These are phyloP conservation scores for Ballota nigra DNA, from an alignment of 257 asterid genomes.

Conservation along the genomic window DNA sequence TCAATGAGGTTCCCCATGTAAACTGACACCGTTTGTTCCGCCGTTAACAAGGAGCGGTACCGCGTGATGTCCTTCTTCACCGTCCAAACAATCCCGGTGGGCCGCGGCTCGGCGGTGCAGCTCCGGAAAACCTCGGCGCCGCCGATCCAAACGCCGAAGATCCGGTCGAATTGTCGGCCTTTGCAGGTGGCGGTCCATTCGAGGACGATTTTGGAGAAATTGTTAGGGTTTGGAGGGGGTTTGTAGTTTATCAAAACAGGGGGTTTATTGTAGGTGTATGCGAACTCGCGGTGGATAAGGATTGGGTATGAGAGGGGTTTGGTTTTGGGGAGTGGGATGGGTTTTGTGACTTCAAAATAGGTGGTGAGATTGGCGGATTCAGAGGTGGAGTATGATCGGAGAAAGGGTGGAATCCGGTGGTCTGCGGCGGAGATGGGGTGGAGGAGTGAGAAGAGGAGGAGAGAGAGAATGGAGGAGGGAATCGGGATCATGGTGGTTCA, in stretches of 20 bases:
- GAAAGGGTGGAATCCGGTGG: constrained; percentile 18
- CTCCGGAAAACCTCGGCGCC: constrained; percentile 79
- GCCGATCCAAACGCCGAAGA: constrained; percentile 71
- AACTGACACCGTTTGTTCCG: constrained; percentile 43
- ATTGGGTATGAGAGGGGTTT: constrained; percentile 42
- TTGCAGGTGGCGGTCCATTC: constrained; percentile 61
- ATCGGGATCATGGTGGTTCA: not conserved
- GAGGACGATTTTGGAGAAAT: constrained; percentile 44
- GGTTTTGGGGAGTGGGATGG: constrained; percentile 48
- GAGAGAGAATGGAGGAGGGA: not conserved
- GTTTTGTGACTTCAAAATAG: constrained; percentile 59
- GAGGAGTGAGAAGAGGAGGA: not conserved
- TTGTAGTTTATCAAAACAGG: constrained; percentile 48
- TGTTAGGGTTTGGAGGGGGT: constrained; percentile 40
- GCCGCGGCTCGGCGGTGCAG: constrained; percentile 70
- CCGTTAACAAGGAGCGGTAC: constrained; percentile 47
- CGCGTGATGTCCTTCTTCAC: constrained; percentile 55
- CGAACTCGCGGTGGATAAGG: constrained; percentile 54
- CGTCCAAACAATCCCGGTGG: constrained; percentile 54
- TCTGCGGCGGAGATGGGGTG: constrained; percentile 31
- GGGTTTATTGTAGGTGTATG: constrained; percentile 42
- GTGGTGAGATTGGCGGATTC: constrained; percentile 29
- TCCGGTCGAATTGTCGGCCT: constrained; percentile 70
- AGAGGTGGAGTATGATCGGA: constrained; percentile 21
- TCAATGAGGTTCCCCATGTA: constrained; percentile 46